A percentile compares a stretch with the other conserved stretches of the same genome.
Conservation (phyloP, 345 rosid genomes). For the Eucalyptus rudis region DNA sequence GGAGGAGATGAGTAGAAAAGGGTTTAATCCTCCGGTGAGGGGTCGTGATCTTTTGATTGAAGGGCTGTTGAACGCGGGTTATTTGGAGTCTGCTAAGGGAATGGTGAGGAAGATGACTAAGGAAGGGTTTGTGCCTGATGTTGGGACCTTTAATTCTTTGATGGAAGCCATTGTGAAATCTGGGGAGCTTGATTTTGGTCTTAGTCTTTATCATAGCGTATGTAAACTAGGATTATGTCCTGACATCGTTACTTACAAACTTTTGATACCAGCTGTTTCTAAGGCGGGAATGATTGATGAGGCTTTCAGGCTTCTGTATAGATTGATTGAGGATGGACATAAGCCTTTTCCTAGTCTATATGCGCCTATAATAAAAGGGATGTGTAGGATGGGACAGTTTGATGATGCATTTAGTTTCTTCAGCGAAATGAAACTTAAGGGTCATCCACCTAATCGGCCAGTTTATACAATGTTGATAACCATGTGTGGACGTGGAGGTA, state of each 20-base stretch:
- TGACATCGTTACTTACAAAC: constrained; percentile 57
- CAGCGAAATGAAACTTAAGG: constrained; percentile 78
- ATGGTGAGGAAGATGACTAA: constrained; percentile 70
- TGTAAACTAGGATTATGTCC: constrained; percentile 61
- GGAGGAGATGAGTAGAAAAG: constrained; percentile 78
- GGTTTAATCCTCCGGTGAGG: constrained; percentile 77
- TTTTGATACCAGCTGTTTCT: constrained; percentile 77
- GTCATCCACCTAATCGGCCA: constrained; percentile 82
- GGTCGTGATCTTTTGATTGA: constrained; percentile 83
- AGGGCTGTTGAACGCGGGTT: constrained; percentile 72
- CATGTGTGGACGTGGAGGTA: constrained; percentile 88
- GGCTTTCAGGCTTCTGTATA: constrained; percentile 54
- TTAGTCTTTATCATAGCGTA: constrained; percentile 52
- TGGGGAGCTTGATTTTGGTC: constrained; percentile 65
- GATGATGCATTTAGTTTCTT: constrained; percentile 85
- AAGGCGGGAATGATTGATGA: constrained; percentile 71
- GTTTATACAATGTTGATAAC: constrained; percentile 90
- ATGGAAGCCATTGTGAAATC: constrained; percentile 47
- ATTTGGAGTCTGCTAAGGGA: constrained; percentile 68
- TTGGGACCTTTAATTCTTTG: constrained; percentile 50
- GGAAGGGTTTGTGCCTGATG: constrained; percentile 57
- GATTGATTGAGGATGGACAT: constrained; percentile 73
- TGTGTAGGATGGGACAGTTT: constrained; percentile 69
- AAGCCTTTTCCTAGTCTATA: constrained; percentile 86
- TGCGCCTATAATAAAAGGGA: constrained; percentile 72